Conservation (phyloP, 176 grass and related monocot species). For the Carex myosuroides region DNA sequence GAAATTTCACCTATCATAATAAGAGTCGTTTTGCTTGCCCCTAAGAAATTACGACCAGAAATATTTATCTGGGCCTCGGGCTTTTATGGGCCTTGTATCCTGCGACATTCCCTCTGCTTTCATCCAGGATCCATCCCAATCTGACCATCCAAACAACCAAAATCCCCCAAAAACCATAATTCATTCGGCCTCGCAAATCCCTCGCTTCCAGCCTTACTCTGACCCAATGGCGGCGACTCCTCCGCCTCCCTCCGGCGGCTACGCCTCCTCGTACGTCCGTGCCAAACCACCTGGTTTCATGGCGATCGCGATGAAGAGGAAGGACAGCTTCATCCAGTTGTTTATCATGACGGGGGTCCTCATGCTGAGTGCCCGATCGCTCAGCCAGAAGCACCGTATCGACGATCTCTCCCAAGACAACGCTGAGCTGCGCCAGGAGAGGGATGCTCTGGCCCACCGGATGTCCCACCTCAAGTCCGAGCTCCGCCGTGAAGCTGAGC, state of each 20-base stretch:
- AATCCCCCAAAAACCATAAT: neutral
- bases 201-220: neutral
- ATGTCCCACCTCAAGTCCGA: constrained; percentile 47
- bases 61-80: neutral
- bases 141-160: too few relatives aligned
- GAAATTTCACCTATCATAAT: too few relatives aligned
- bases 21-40: neutral
- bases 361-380: constrained; percentile 70
- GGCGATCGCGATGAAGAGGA: constrained; percentile 63
- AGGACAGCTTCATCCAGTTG: constrained; percentile 77
- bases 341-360: constrained; percentile 72
- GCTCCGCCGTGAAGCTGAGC: constrained; percentile 51
- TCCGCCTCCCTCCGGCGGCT: neutral
- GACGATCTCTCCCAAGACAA: constrained; percentile 59
- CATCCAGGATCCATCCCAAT: neutral
- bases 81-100: neutral
- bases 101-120: neutral
- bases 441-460: constrained; percentile 36
- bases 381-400: constrained; percentile 80
- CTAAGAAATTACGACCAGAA: neutral
- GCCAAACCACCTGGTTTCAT: constrained; percentile 26
- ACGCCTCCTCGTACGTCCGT: neutral
- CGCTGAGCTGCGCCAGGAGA: constrained; percentile 58
- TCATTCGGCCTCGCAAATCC: neutral
- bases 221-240: neutral